Conservation (phyloP, 2,329 filamentous ascomycete species). For the Byssochlamys sp. region DNA sequence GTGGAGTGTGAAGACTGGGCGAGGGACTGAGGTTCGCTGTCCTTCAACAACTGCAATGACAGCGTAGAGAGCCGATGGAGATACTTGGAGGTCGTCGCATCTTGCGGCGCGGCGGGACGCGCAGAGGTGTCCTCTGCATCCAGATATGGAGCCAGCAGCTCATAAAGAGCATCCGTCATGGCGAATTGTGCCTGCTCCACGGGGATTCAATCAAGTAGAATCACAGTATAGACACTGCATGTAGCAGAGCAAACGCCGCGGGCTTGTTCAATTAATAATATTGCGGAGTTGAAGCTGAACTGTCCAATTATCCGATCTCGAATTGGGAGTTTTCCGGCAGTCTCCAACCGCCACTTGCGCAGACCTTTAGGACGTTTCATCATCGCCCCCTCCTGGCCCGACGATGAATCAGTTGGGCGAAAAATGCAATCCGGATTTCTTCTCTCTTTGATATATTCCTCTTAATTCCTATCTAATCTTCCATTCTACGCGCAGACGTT, state of each 20-base stretch:
- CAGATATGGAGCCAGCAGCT: slow-evolving; percentile 58
- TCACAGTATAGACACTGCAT: background rate
- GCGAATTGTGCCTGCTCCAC: slow-evolving; percentile 3
- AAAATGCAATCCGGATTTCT: background rate
- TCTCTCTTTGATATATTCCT: background rate
- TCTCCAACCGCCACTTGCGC: slow-evolving; percentile 21
- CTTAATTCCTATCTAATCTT: slow-evolving; percentile 3
- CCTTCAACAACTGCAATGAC: slow-evolving; percentile 60
- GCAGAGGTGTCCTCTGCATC: slow-evolving; percentile 23
- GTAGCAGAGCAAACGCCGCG: background rate
- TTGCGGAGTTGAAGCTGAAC: slow-evolving; percentile 7
- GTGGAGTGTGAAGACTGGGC: slow-evolving; percentile 70
- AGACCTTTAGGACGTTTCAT: slow-evolving; percentile 4
- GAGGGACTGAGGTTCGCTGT: slow-evolving; percentile 69
- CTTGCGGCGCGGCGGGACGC: slow-evolving; percentile 24
- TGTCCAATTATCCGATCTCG: background rate
- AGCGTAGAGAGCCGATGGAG: slow-evolving; percentile 69
- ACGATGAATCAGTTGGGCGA: background rate
- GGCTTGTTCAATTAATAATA: slow-evolving; percentile 1
- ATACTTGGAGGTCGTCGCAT: slow-evolving; percentile 53
- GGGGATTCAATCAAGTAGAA: background rate
- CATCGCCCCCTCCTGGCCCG: background rate
- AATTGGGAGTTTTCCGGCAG: slow-evolving; percentile 11
- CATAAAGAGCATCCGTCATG: slow-evolving; percentile 66
- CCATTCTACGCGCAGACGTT: background rate